These are phyloP conservation scores for Hypoxylon sp. DNA, from an alignment of 2,329 filamentous ascomycete genomes.

Conservation along the genomic window DNA sequence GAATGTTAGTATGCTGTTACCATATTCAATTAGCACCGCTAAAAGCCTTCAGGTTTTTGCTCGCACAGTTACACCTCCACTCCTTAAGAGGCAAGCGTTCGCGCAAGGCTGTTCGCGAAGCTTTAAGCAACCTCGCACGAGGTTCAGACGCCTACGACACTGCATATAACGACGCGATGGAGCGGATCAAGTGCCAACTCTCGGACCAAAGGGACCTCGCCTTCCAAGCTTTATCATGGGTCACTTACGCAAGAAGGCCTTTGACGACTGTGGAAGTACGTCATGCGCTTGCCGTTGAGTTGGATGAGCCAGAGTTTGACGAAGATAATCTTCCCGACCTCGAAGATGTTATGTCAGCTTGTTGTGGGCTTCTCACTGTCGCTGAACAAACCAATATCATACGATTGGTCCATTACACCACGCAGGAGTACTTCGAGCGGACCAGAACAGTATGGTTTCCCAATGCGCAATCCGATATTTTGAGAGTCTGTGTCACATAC, in stretches of 20 bases:
- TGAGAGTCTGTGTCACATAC: slow-evolving; percentile 52
- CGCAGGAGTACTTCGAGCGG: slow-evolving; percentile 58
- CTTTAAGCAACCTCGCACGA: slow-evolving; percentile 41
- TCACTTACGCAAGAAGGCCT: slow-evolving; percentile 53
- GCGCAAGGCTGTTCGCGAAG: slow-evolving; percentile 48
- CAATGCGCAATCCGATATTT: slow-evolving; percentile 47
- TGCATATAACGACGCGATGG: slow-evolving; percentile 58
- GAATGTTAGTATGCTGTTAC: slow-evolving; percentile 51
- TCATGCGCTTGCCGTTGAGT: slow-evolving; percentile 57
- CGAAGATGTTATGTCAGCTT: slow-evolving; percentile 53
- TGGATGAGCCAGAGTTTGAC: slow-evolving; percentile 47
- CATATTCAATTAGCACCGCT: slow-evolving; percentile 13
- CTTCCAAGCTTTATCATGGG: slow-evolving; percentile 55
- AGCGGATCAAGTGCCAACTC: slow-evolving; percentile 56
- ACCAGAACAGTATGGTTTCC: slow-evolving; percentile 49
- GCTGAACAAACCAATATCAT: slow-evolving; percentile 55
- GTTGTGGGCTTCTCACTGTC: slow-evolving; percentile 57
- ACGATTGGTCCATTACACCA: slow-evolving; percentile 59
- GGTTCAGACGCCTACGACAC: slow-evolving; percentile 4
- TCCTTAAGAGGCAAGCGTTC: slow-evolving; percentile 51
- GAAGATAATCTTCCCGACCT: slow-evolving; percentile 52
- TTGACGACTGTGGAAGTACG: slow-evolving; percentile 54
- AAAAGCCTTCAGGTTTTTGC: slow-evolving; percentile 52
- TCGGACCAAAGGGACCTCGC: slow-evolving; percentile 52
- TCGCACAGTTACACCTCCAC: slow-evolving; percentile 54